Evolutionary conservation across 2,329 filamentous ascomycete genomes (phyloP).

Genomic region (Fusarium nematophilum): DNA sequence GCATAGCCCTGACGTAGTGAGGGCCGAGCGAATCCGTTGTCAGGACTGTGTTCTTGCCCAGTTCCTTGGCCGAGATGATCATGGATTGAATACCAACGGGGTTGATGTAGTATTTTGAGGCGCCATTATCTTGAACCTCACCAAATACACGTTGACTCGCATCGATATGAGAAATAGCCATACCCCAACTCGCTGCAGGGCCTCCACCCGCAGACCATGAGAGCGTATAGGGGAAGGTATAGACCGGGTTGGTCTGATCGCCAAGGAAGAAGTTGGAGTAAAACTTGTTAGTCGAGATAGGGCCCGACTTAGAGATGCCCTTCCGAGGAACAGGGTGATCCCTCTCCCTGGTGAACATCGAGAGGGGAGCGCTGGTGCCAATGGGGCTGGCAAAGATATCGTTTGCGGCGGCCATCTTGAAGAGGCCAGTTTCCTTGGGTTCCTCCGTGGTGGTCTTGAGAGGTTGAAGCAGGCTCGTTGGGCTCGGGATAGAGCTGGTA

Average conservation of each 20-base stretch:
- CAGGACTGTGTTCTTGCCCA: conserved; percentile 69
- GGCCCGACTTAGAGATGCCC: conserved; percentile 59
- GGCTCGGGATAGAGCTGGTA: conserved; percentile 49
- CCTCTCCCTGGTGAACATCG: conserved; percentile 57
- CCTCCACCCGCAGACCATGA: conserved; percentile 74
- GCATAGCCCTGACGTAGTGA: conserved; percentile 74
- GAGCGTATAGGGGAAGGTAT: conserved; percentile 80
- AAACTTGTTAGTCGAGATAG: conserved; percentile 82
- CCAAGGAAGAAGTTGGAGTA: conserved; percentile 85
- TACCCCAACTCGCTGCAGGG: conserved; percentile 76
- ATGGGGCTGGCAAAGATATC: conserved; percentile 70
- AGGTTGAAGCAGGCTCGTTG: conserved; percentile 49
- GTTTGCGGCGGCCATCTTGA: conserved; percentile 44
- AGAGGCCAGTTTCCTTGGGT: conserved; percentile 25
- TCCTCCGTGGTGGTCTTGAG: conserved; percentile 40
- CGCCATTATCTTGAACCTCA: conserved; percentile 63
- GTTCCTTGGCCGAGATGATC: conserved; percentile 80
- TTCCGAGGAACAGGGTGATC: conserved; percentile 70
- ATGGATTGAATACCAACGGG: conserved; percentile 86
- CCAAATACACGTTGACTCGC: conserved; percentile 75
- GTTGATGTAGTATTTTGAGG: conserved; percentile 80
- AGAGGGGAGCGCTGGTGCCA: conserved; percentile 61
- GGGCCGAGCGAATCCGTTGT: conserved; percentile 65
- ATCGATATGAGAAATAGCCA: conserved; percentile 81
- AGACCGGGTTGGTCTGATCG: conserved; percentile 75